These are phyloP conservation scores for Pseudozyma tsukubaensis DNA, from an alignment of 1,284 basidiomycete genomes.

Conservation along the genomic window DNA sequence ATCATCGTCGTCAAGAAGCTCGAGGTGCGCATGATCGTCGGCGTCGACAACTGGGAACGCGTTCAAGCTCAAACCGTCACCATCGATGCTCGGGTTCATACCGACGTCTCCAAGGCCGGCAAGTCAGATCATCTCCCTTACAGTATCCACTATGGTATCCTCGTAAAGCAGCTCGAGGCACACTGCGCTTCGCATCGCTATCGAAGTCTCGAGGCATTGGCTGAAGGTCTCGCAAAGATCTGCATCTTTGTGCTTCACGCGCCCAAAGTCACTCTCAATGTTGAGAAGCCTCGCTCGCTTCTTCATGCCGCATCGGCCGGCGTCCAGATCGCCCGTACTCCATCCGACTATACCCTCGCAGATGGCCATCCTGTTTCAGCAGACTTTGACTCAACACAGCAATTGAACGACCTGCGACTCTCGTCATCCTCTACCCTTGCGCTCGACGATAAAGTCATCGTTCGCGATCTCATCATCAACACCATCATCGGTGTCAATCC, in stretches of 20 bases:
- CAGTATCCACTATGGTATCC: slow-evolving; percentile 71
- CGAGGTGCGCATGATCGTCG: slow-evolving; percentile 61
- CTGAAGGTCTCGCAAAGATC: slow-evolving; percentile 70
- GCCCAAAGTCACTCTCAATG: slow-evolving; percentile 70
- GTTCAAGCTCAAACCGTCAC: slow-evolving; percentile 73
- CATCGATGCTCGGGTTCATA: slow-evolving; percentile 74
- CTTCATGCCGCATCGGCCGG: slow-evolving; percentile 73
- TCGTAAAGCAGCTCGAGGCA: slow-evolving; percentile 65
- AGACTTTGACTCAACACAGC: slow-evolving; percentile 28
- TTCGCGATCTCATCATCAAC: slow-evolving; percentile 74
- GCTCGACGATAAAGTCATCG: slow-evolving; percentile 66
- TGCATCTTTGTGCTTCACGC: slow-evolving; percentile 71
- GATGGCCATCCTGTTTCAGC: slow-evolving; percentile 19
- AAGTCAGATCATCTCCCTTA: slow-evolving; percentile 74
- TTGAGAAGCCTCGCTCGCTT: slow-evolving; percentile 73
- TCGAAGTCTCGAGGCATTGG: slow-evolving; percentile 50
- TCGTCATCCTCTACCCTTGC: slow-evolving; percentile 42
- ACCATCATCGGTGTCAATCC: slow-evolving; percentile 80
- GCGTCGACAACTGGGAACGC: slow-evolving; percentile 66
- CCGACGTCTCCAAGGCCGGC: slow-evolving; percentile 74
- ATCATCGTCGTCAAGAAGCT: slow-evolving; percentile 59
- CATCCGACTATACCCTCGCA: slow-evolving; percentile 48
- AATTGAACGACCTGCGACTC: slow-evolving; percentile 35
- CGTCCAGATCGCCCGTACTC: slow-evolving; percentile 69
- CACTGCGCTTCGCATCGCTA: slow-evolving; percentile 50